Evolutionary conservation across 768 basidiomycete genomes (phyloP).

Genomic region (Udeniomyces megalosporus): DNA sequence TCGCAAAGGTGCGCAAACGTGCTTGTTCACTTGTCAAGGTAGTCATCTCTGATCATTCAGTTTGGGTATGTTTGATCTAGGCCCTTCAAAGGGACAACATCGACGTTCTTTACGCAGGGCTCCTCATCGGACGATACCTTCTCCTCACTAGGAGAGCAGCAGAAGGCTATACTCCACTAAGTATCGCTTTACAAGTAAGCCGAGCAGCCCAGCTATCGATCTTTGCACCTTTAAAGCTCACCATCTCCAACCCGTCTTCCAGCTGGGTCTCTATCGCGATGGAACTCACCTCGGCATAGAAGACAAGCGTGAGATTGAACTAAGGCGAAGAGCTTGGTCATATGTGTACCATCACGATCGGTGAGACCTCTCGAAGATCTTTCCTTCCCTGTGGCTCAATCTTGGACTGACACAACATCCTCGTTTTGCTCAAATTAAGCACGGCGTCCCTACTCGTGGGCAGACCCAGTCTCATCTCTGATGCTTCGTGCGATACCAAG

Average conservation of each 20-base stretch:
- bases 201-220: too few species aligned
- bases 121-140: conserved; percentile 31
- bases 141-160: conserved; percentile 30
- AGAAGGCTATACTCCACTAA: conserved; percentile 30
- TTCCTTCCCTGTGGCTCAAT: neutral
- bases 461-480: conserved; percentile 29
- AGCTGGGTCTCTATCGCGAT: conserved; percentile 30
- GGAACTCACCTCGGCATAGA: conserved; percentile 28
- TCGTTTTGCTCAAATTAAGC: neutral
- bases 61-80: too few species aligned
- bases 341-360: conserved; percentile 31
- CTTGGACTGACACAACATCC: neutral
- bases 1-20: too few species aligned
- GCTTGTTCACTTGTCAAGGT: too few species aligned
- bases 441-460: conserved; percentile 31
- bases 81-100: conserved; percentile 31
- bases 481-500: conserved; percentile 29
- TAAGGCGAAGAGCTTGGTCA: conserved; percentile 29
- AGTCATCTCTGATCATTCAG: too few species aligned
- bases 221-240: too few species aligned
- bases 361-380: neutral
- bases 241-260: conserved; percentile 25
- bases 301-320: conserved; percentile 30
- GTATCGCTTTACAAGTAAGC: conserved; percentile 16
- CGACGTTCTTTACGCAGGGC: conserved; percentile 29